These are phyloP conservation scores for Aquanectria penicillioides DNA, from an alignment of 2,329 filamentous ascomycete species.

Conservation along the genomic window DNA sequence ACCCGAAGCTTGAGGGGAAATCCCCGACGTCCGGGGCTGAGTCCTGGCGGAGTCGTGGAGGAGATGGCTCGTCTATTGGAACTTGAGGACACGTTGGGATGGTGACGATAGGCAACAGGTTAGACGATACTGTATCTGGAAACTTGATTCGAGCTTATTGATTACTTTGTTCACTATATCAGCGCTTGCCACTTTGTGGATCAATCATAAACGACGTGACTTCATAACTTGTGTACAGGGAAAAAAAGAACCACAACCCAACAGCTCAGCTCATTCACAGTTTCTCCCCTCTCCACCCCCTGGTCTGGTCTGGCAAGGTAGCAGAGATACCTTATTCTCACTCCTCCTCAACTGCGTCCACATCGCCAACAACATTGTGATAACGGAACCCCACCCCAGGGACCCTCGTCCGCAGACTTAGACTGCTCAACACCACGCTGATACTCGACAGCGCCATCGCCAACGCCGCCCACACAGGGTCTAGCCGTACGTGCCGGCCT, in stretches of 20 bases:
- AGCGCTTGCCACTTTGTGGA: too few species aligned
- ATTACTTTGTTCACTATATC: too few species aligned
- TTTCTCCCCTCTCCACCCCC: too few species aligned
- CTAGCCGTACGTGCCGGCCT: constrained; percentile 69
- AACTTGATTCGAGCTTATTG: too few species aligned
- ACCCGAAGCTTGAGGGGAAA: background rate
- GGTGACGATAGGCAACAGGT: background rate
- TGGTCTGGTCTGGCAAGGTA: too few species aligned
- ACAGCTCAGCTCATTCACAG: too few species aligned
- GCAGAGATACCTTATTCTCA: background rate
- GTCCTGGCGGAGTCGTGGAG: background rate
- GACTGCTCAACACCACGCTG: constrained; percentile 85
- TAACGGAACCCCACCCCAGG: constrained; percentile 56
- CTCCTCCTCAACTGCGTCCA: constrained; percentile 12
- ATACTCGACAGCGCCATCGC: constrained; percentile 95
- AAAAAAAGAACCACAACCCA: too few species aligned
- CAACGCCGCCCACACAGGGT: constrained; percentile 87
- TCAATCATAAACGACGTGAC: too few species aligned
- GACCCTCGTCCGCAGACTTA: constrained; percentile 69
- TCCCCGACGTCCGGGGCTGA: background rate
- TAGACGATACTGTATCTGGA: too few species aligned
- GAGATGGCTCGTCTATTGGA: background rate
- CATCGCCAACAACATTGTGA: constrained; percentile 26
- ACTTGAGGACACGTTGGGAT: background rate
- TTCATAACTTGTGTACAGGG: too few species aligned